phyloP scores from a whole-genome alignment of 352 stramenopile species.

The Plasmopara muralis region DNA sequence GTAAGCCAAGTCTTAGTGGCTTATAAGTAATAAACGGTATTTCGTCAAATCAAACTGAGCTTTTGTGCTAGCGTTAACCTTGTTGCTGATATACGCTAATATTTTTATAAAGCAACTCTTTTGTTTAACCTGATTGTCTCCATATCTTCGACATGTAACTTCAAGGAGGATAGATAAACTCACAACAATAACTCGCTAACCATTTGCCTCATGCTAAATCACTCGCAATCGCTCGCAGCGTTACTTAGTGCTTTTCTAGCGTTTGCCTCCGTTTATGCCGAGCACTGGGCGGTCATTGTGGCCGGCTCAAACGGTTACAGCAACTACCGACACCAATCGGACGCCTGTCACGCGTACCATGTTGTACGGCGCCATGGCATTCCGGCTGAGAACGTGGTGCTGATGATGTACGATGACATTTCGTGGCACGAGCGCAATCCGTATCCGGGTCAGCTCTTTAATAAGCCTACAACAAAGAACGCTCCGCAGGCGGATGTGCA shows the following conservation, averaged over 20 bases:
- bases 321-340: conserved; percentile 90
- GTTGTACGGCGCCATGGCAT: conserved; percentile 85
- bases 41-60: no score
- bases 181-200: no score
- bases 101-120: no score
- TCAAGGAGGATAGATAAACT: no score
- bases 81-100: no score
- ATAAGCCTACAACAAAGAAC: conserved; percentile 55
- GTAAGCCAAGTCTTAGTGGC: no score
- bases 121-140: no score
- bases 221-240: neutral
- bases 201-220: no score
- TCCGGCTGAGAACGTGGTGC: conserved; percentile 80
- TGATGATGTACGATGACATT: conserved; percentile 93
- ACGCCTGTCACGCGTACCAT: conserved; percentile 89
- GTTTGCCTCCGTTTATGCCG: conserved; percentile 14
- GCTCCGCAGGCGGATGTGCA: conserved; percentile 18
- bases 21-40: no score
- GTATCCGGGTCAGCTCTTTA: conserved; percentile 86
- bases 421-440: conserved; percentile 73
- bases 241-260: conserved; percentile 14
- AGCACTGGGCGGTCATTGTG: conserved; percentile 90
- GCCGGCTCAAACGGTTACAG: conserved; percentile 81
- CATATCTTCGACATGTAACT: no score
- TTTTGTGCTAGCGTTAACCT: no score